Conservation (phyloP, 2,329 filamentous ascomycete species). For the Aspergillus terreus region DNA sequence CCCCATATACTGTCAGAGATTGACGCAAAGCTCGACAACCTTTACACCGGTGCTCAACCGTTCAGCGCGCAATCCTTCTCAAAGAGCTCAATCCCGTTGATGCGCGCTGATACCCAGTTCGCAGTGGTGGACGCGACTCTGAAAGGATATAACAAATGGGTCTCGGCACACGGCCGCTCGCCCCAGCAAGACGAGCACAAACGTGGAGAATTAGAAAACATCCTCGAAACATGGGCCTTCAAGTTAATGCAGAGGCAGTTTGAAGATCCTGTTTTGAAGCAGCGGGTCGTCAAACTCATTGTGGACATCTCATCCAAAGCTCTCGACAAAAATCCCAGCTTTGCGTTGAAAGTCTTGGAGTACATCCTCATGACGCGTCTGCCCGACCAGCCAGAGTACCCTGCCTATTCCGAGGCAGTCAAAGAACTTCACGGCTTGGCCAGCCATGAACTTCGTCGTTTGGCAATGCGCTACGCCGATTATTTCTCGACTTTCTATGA, state of each 20-base stretch:
- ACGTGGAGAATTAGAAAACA: conserved; percentile 34
- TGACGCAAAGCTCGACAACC: conserved; percentile 66
- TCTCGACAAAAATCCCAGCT: conserved; percentile 69
- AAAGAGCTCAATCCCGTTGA: conserved; percentile 40
- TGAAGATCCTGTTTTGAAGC: conserved; percentile 74
- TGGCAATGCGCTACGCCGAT: conserved; percentile 88
- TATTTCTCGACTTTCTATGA: conserved; percentile 87
- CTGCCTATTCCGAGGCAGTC: conserved; percentile 78
- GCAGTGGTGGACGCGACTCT: conserved; percentile 84
- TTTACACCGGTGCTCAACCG: conserved; percentile 67
- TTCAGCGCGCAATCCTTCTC: conserved; percentile 52
- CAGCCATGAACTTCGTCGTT: conserved; percentile 79
- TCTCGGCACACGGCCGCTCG: conserved; percentile 50
- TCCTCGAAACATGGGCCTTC: conserved; percentile 40
- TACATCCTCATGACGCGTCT: conserved; percentile 84
- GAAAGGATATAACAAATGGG: conserved; percentile 85
- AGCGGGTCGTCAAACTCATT: conserved; percentile 74
- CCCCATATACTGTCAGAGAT: conserved; percentile 80
- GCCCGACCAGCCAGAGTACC: conserved; percentile 65
- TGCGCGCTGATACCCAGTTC: conserved; percentile 84
- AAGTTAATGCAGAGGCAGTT: conserved; percentile 39
- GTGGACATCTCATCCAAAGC: conserved; percentile 82
- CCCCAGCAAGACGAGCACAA: conserved; percentile 47
- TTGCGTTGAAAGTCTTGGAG: conserved; percentile 86
- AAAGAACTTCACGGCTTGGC: conserved; percentile 83